These are phyloP conservation scores for Neofusicoccum sp. DNA, from an alignment of 2,329 filamentous ascomycete species.

Conservation along the genomic window DNA sequence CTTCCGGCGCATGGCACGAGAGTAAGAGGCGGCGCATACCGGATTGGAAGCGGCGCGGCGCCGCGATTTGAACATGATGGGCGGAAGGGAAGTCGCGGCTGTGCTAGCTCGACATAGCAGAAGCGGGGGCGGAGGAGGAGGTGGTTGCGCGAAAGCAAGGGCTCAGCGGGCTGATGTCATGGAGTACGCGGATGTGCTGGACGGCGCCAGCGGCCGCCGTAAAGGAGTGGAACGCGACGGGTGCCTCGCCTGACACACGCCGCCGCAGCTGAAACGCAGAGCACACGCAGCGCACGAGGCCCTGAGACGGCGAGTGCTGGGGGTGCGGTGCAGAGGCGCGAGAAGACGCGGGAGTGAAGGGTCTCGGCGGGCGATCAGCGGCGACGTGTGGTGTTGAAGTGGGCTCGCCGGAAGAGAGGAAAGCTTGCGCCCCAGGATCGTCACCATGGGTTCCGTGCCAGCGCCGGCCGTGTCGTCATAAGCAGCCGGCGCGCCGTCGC, in stretches of 20 bases:
- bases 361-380: conserved; percentile 14
- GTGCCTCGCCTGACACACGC: conserved; percentile 1
- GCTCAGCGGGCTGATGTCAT: conserved; percentile 19
- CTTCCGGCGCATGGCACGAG: background rate
- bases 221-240: conserved; percentile 15
- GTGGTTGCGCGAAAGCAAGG: conserved; percentile 12
- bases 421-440: conserved; percentile 11
- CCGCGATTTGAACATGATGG: conserved; percentile 31
- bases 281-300: background rate
- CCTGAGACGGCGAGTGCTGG: background rate
- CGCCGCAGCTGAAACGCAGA: conserved; percentile 9
- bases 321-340: background rate
- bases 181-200: conserved; percentile 14
- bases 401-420: conserved; percentile 3
- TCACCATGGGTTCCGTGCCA: conserved; percentile 3
- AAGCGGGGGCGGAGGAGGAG: conserved; percentile 1
- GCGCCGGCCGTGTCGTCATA: conserved; percentile 13
- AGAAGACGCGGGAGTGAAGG: conserved; percentile 7
- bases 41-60: conserved; percentile 34
- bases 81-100: background rate
- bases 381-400: conserved; percentile 17
- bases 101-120: conserved; percentile 16
- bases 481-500: conserved; percentile 3
- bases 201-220: background rate
- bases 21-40: conserved; percentile 29